phyloP scores from a whole-genome alignment of 495 filamentous ascomycete species.

The Mycothermus thermophilus region DNA sequence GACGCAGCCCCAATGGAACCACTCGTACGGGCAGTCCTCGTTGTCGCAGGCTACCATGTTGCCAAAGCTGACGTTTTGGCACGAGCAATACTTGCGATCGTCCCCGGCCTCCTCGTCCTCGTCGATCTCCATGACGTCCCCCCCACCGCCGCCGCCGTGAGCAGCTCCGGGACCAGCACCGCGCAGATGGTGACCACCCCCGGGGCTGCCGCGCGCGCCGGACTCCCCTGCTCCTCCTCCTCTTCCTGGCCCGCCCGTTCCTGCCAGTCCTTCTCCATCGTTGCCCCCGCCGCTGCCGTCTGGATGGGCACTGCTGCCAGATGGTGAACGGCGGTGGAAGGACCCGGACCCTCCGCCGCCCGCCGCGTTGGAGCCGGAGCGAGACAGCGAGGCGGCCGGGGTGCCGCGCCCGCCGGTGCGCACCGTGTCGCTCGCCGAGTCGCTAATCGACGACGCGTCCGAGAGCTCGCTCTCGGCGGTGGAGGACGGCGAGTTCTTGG shows the following conservation, averaged over 20 bases:
- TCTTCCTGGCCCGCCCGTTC: neutral
- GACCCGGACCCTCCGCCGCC: neutral
- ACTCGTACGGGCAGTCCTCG: constrained; percentile 79
- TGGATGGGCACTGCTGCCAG: too few relatives aligned
- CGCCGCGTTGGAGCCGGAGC: constrained; percentile 11
- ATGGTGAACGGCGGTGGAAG: too few relatives aligned
- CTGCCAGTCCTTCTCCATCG: neutral
- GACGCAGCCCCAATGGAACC: constrained; percentile 98
- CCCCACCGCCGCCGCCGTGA: constrained; percentile 40
- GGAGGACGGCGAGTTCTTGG: constrained; percentile 46
- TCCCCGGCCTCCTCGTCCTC: constrained; percentile 82
- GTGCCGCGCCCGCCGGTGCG: constrained; percentile 30
- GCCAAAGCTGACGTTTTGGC: constrained; percentile 82
- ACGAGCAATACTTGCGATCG: constrained; percentile 81
- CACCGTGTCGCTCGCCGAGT: constrained; percentile 32
- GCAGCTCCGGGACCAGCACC: neutral
- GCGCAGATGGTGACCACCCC: constrained; percentile 5
- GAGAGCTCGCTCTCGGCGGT: constrained; percentile 49
- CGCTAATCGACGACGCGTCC: constrained; percentile 48
- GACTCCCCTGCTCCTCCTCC: neutral
- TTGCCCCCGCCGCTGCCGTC: constrained; percentile 1
- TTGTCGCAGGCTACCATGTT: constrained; percentile 99
- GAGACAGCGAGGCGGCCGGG: constrained; percentile 9
- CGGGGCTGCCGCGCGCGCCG: constrained; percentile 3
- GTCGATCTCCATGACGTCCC: constrained; percentile 50